Evolutionary conservation across 208 protist genomes (phyloP).

Genomic region (Leishmania braziliensis): DNA sequence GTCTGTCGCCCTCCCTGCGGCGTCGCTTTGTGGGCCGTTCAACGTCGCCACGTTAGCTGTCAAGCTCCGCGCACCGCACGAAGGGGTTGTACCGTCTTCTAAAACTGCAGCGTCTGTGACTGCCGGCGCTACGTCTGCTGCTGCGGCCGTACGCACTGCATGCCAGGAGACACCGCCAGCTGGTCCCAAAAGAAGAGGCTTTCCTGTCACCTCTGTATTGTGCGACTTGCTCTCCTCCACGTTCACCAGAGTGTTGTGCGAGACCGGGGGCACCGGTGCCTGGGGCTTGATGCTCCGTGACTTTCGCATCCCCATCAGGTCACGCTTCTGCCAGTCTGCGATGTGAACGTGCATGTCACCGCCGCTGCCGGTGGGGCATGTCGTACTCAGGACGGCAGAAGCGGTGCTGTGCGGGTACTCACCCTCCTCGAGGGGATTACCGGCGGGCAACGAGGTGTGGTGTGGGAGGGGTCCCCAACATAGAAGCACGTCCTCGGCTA

Average conservation of each 20-base stretch:
- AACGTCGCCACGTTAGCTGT: too few relatives aligned
- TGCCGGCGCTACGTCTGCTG: not conserved
- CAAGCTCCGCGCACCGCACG: not conserved
- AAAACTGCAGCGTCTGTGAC: not conserved
- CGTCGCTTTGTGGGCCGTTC: not conserved
- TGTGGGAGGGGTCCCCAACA: not conserved
- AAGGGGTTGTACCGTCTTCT: not conserved
- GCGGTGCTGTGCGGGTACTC: not conserved
- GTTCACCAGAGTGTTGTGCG: slow-evolving; percentile 11
- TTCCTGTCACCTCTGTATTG: not conserved
- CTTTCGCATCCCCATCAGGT: slow-evolving; percentile 6
- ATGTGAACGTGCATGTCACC: not conserved
- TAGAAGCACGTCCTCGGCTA: not conserved
- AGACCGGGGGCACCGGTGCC: slow-evolving; percentile 2
- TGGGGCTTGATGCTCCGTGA: slow-evolving; percentile 8
- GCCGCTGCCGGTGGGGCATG: not conserved
- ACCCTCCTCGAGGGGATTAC: not conserved
- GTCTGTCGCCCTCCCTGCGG: not conserved
- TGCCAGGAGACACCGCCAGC: not conserved
- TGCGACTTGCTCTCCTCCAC: slow-evolving; percentile 21
- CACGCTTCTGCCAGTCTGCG: slow-evolving; percentile 8
- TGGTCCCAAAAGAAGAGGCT: not conserved
- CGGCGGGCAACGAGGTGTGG: not conserved
- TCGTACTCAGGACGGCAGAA: not conserved
- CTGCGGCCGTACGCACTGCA: not conserved